Base-by-base conservation (phyloP, 2,329 filamentous ascomycete species). In the Fusarium sp. region DNA sequence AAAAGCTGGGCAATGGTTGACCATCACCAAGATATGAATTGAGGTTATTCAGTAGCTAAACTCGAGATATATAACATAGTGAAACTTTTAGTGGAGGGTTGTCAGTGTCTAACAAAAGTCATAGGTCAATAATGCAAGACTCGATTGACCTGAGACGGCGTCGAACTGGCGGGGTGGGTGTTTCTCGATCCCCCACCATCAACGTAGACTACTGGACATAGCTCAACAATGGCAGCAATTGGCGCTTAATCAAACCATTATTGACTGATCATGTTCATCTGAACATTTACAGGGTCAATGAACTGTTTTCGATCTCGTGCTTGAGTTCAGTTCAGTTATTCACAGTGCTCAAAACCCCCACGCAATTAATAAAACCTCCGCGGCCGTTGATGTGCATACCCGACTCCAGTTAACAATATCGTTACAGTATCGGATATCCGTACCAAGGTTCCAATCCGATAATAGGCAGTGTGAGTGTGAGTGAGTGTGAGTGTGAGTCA, bases 131-230 rank as follows among this genome's bases (percentile, higher is more conserved):
- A n/a, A 63, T 63, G 49, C 49, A 55, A 31, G 15, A 57, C 21
- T 29, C 38, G 55, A 59, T 60, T 66, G 38, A 41, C 31, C 46
- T 53, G 52, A 52, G 39, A 62, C 35, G 29, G 41, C 26, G 44
- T 49, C 33, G 63, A 65, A 70, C 57, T 70, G 67, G 67, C 31
- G 67, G 67, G 67, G 67, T 63, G 62, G 33, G 29, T 31, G 48
- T 63, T 28, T 35, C 41, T 53, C 6, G 12, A 48, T 55, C 53
- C 53, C 53, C 66, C 41, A 56, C 59, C 37, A 46, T 26, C 21
- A 35, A 28, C 15, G 26, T 39, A 18, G 24, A 35, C 31, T 55
- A 55, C 39, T 52, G 28, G n/a, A 41, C 23, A 49, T 57, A 48
- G 53, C 46, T 64, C 31, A 20, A 70, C 21, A 43, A 46, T n/a